Conservation (phyloP, 352 stramenopile species). For the Pythium rishiriense region DNA sequence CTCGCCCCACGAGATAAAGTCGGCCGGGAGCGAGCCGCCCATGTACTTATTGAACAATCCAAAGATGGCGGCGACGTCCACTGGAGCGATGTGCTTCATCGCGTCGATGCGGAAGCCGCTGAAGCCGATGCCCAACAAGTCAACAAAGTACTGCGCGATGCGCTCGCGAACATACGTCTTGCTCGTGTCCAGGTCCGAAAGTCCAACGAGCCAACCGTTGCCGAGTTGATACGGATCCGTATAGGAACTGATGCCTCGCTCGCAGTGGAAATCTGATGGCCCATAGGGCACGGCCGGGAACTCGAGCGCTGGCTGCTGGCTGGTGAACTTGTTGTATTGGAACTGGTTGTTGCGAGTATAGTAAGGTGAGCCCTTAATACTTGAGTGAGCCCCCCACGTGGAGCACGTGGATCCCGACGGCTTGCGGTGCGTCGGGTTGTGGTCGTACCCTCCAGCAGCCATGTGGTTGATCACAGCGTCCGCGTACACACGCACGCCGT, state of each 20-base stretch:
- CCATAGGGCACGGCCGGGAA: conserved; percentile 60
- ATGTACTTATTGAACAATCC: conserved; percentile 57
- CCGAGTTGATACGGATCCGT: conserved; percentile 35
- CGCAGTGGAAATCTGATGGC: conserved; percentile 66
- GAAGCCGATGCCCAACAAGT: conserved; percentile 67
- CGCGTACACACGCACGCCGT: conserved; percentile 56
- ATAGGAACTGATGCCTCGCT: conserved; percentile 34
- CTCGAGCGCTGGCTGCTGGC: conserved; percentile 43
- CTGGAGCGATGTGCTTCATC: conserved; percentile 60
- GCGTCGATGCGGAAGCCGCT: conserved; percentile 72
- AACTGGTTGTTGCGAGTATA: conserved; percentile 42
- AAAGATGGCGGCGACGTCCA: conserved; percentile 50
- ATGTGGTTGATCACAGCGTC: conserved; percentile 36
- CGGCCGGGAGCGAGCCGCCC: conserved; percentile 52
- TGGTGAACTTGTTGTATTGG: conserved; percentile 43
- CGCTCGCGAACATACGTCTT: conserved; percentile 58
- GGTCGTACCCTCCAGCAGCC: conserved; percentile 31
- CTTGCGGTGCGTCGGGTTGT: conserved; percentile 23
- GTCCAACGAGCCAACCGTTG: conserved; percentile 42
- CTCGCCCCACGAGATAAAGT: conserved; percentile 69
- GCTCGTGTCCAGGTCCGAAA: conserved; percentile 59
- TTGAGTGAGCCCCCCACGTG: conserved; percentile 27
- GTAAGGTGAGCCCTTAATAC: conserved; percentile 24
- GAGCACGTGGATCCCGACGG: conserved; percentile 7
- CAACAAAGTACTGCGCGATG: conserved; percentile 74